Evolutionary conservation across 352 stramenopile genomes (phyloP), one percentile per base, ranked within the genome.

Genomic region (Hyaloperonospora arabidopsidis): DNA sequence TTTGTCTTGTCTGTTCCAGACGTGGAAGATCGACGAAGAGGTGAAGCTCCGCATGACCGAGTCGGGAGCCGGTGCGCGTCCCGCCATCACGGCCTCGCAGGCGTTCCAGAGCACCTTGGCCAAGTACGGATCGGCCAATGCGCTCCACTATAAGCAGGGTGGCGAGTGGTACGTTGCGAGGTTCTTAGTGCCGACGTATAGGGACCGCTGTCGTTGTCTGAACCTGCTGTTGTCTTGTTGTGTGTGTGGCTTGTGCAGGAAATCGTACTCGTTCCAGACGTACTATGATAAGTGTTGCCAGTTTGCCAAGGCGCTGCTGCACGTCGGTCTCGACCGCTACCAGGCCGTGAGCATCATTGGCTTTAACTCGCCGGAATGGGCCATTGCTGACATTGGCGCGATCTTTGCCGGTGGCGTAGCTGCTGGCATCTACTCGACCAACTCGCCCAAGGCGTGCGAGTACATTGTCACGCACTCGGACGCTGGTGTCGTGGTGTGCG

Each of bases 351-450:
- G 70, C 61, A 95, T 97, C 63, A 93, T 95, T 53, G 88, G 88
- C 35, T 94, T 94, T 66, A 97, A 96, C 71, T 82, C 82, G 49
- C 86, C 86, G 1, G 88, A 97, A 59, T 98, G 95, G 91, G 68
- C 89, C 47, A 89, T 98, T 54, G 71, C 93, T 19, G 79, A 97
- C 50, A 63, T 98, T 13, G 93, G 93, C 45, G 79, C 87, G 25
- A 98, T 98, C 54, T 79, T 97, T 36, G 93, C 93, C 0, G 93
- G 92, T 21, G 86, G 77, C 28, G 79, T 98, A 23, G 81, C 87
- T 0, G 91, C 89, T 22, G 95, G 95, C 23, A 98, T 98, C 59
- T 98, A 98, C 79, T 96, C 94, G 43, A 98, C 94, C 41, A 98
- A 98, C 74, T 84, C 62, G 25, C 70, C 83, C n/a, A 69, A 86